These are phyloP conservation scores for Nelumbo lutea DNA, from an alignment of 164 flowering plant species.

Conservation along the genomic window DNA sequence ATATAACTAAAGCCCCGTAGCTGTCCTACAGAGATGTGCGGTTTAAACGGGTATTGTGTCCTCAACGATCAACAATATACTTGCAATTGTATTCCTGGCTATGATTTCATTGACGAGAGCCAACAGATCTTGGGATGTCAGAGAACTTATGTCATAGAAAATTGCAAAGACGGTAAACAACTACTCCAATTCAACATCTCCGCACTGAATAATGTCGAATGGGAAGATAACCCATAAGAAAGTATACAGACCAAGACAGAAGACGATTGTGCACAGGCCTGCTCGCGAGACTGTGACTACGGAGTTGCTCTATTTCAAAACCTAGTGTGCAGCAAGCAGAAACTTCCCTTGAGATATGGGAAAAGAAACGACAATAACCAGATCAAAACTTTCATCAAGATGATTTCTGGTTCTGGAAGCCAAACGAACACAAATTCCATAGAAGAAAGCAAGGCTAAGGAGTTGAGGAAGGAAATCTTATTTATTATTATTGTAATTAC, in stretches of 20 bases:
- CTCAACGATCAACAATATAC: background rate
- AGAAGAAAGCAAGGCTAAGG: background rate
- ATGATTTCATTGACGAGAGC: slow-evolving; percentile 5
- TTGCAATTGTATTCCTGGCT: slow-evolving; percentile 18
- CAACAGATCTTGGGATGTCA: slow-evolving; percentile 7
- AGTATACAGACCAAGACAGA: too few relatives aligned
- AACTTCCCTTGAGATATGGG: background rate
- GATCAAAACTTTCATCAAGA: too few relatives aligned
- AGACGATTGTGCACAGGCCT: background rate
- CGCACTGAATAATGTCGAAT: background rate
- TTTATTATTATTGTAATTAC: background rate
- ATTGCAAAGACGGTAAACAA: background rate
- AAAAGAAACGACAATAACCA: background rate
- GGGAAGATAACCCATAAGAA: background rate
- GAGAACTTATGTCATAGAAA: background rate
- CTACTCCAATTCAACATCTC: background rate
- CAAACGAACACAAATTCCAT: too few relatives aligned
- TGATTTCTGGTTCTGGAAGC: too few relatives aligned
- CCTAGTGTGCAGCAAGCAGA: background rate
- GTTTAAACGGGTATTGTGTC: slow-evolving; percentile 12
- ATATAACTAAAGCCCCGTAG: background rate
- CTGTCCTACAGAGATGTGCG: slow-evolving; percentile 11
- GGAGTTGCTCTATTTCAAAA: background rate
- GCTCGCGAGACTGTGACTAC: background rate
- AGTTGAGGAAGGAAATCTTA: background rate